Conservation (phyloP, 2,329 filamentous ascomycete species). For the Fusarium lateritium region DNA sequence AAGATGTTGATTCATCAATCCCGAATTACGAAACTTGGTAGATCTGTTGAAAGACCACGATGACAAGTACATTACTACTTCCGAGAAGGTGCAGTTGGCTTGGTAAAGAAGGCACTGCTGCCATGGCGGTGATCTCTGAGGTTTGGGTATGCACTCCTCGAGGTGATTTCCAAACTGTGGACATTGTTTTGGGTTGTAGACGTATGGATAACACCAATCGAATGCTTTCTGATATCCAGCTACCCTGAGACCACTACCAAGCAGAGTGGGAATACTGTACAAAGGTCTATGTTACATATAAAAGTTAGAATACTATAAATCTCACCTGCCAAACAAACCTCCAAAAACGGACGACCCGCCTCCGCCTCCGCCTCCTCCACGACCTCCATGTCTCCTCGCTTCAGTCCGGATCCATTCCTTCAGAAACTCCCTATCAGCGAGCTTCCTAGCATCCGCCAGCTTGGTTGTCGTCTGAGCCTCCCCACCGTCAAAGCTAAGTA, state of each 20-base stretch:
- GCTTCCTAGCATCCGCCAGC: constrained; percentile 63
- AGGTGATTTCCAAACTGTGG: not conserved
- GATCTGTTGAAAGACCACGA: not conserved
- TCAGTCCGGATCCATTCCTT: constrained; percentile 68
- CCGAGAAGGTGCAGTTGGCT: not conserved
- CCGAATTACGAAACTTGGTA: not conserved
- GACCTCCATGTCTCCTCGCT: constrained; percentile 62
- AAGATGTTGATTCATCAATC: not conserved
- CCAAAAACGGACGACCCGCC: constrained; percentile 54
- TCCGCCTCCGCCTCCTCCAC: constrained; percentile 60
- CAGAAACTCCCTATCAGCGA: constrained; percentile 66
- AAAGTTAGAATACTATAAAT: not conserved
- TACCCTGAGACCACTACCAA: not conserved
- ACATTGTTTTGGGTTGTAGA: not conserved
- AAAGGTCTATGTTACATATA: constrained; percentile 1
- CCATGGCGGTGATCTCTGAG: too few relatives aligned
- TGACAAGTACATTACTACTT: not conserved
- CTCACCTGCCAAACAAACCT: constrained; percentile 58
- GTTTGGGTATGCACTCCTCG: not conserved
- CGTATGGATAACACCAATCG: not conserved
- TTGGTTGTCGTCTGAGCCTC: constrained; percentile 66
- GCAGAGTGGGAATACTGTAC: constrained; percentile 1
- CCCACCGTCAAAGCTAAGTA: constrained; percentile 70
- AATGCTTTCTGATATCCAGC: not conserved
- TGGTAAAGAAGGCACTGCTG: not conserved